A percentile compares a stretch with the other conserved stretches of the same genome.
phyloP scores from a whole-genome alignment of 2,329 filamentous ascomycete species.

The Rhytidhysteron rufulum region DNA sequence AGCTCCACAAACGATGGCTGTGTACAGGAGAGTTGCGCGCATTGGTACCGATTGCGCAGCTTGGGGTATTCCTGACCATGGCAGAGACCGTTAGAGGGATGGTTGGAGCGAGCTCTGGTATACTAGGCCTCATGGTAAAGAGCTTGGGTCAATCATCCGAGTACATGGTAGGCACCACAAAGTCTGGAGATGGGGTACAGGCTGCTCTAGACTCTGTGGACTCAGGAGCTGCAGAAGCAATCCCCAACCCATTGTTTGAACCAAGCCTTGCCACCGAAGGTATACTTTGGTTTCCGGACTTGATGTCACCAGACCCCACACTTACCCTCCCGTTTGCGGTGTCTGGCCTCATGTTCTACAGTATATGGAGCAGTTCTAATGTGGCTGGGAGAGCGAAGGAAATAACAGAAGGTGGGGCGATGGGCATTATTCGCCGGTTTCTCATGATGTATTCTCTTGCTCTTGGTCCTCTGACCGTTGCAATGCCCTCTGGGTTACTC shows the following conservation, averaged over 20 bases:
- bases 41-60: slow-evolving; percentile 25
- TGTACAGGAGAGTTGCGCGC: slow-evolving; percentile 21
- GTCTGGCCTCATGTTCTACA: slow-evolving; percentile 47
- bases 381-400: slow-evolving; percentile 12
- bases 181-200: not conserved
- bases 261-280: slow-evolving; percentile 53
- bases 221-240: not conserved
- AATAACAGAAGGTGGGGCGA: slow-evolving; percentile 10
- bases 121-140: slow-evolving; percentile 22
- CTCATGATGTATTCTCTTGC: slow-evolving; percentile 26
- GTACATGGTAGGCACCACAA: not conserved
- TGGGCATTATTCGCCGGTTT: slow-evolving; percentile 10
- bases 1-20: slow-evolving; percentile 26
- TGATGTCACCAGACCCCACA: slow-evolving; percentile 52
- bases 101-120: slow-evolving; percentile 24
- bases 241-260: slow-evolving; percentile 37
- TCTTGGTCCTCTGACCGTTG: slow-evolving; percentile 29
- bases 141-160: slow-evolving; percentile 1
- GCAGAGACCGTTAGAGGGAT: slow-evolving; percentile 34
- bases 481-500: slow-evolving; percentile 39
- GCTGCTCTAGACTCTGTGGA: not conserved
- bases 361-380: slow-evolving; percentile 35
- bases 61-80: slow-evolving; percentile 36
- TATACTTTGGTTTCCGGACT: slow-evolving; percentile 58
- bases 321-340: slow-evolving; percentile 48